phyloP scores from a whole-genome alignment of 208 protist genomes.

The Acanthamoeba culbertsoni region DNA sequence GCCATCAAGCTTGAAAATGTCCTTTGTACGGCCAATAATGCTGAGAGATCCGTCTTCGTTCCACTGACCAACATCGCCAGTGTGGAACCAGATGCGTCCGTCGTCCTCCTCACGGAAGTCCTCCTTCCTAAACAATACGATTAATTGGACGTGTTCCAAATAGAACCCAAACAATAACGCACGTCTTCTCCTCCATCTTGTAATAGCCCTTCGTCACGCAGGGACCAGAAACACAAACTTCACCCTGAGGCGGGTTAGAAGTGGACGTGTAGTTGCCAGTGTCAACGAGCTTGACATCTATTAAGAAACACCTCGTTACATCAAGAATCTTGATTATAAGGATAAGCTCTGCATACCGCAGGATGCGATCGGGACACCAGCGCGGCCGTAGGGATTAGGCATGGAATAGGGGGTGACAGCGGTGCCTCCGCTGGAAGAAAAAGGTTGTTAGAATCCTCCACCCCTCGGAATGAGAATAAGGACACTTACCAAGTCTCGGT shows the following conservation, averaged over 20 bases:
- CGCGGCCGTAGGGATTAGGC: slow-evolving; percentile 2
- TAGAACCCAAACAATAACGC: no score
- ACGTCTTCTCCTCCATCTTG: slow-evolving; percentile 80
- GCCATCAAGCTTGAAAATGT: slow-evolving; percentile 91
- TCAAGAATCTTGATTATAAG: neutral
- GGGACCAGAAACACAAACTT: slow-evolving; percentile 82
- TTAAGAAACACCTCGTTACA: slow-evolving; percentile 46
- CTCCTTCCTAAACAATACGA: slow-evolving; percentile 76
- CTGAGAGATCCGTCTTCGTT: slow-evolving; percentile 73
- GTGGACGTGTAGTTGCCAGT: slow-evolving; percentile 76
- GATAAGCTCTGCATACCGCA: neutral
- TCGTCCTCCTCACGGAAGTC: slow-evolving; percentile 80
- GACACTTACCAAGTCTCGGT: slow-evolving; percentile 68
- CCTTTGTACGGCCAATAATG: slow-evolving; percentile 90
- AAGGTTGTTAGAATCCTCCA: neutral
- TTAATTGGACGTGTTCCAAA: no score
- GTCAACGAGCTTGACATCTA: slow-evolving; percentile 90
- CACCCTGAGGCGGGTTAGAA: slow-evolving; percentile 64
- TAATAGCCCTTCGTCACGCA: slow-evolving; percentile 84
- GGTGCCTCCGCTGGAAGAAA: neutral
- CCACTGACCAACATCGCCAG: slow-evolving; percentile 86
- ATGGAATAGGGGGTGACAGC: neutral
- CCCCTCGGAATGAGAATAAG: neutral
- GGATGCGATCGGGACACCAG: neutral
- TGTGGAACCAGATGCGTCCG: slow-evolving; percentile 87